These are phyloP conservation scores for Globomyces pollinis-pini DNA, from an alignment of 192 early-diverging fungal species.

Conservation along the genomic window DNA sequence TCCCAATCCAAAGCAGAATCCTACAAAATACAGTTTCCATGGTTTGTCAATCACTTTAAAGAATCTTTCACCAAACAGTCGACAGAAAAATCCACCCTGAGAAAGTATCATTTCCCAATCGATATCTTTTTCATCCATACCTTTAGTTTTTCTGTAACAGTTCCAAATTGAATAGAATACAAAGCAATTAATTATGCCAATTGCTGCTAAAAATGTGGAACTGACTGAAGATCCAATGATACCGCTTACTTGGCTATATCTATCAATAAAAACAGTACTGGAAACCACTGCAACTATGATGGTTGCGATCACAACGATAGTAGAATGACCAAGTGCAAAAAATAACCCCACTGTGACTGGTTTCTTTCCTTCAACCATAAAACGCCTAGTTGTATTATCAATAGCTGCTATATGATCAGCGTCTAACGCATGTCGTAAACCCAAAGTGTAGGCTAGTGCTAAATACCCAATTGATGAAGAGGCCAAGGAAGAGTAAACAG, in stretches of 20 bases:
- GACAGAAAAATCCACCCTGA: slow-evolving; percentile 32
- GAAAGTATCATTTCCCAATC: slow-evolving; percentile 24
- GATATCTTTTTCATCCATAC: not conserved
- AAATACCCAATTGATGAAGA: not conserved
- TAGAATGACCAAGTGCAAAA: slow-evolving; percentile 66
- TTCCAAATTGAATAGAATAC: slow-evolving; percentile 9
- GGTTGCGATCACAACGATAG: slow-evolving; percentile 42
- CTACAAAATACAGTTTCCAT: slow-evolving; percentile 57
- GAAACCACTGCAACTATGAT: slow-evolving; percentile 23
- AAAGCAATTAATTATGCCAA: slow-evolving; percentile 19
- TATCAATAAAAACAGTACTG: not conserved
- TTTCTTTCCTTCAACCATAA: slow-evolving; percentile 28
- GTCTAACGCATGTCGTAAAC: slow-evolving; percentile 25
- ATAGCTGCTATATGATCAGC: slow-evolving; percentile 66
- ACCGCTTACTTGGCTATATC: slow-evolving; percentile 13
- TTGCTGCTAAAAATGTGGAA: slow-evolving; percentile 38
- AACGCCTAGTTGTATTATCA: slow-evolving; percentile 62
- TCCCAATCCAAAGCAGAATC: slow-evolving; percentile 46
- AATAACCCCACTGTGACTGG: slow-evolving; percentile 59
- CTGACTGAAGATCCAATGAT: slow-evolving; percentile 57
- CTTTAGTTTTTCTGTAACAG: slow-evolving; percentile 6
- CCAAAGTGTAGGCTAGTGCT: slow-evolving; percentile 20
- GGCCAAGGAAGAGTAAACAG: not conserved
- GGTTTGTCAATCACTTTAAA: slow-evolving; percentile 42
- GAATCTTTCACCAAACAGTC: slow-evolving; percentile 36